These are phyloP conservation scores for Amniculicola lignicola DNA, from an alignment of 495 filamentous ascomycete genomes.

Conservation along the genomic window DNA sequence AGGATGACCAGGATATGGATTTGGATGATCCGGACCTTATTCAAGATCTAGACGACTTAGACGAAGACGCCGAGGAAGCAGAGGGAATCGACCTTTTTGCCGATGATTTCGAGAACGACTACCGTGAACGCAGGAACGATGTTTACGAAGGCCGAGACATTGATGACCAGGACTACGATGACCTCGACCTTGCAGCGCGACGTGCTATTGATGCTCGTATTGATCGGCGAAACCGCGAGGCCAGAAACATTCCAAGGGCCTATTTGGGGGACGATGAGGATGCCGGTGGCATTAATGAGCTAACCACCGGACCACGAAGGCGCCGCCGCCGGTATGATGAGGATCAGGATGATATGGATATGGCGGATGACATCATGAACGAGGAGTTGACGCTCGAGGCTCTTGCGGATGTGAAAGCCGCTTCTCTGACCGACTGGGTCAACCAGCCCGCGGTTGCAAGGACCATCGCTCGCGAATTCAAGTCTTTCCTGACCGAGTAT, in stretches of 20 bases:
- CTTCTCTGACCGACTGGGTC: slow-evolving; percentile 89
- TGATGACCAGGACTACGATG: slow-evolving; percentile 78
- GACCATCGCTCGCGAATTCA: slow-evolving; percentile 94
- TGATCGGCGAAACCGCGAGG: slow-evolving; percentile 78
- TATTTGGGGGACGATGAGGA: slow-evolving; percentile 90
- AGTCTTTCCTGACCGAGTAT: slow-evolving; percentile 93
- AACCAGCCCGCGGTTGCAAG: slow-evolving; percentile 84
- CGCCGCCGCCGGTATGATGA: slow-evolving; percentile 88
- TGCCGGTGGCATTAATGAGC: slow-evolving; percentile 68
- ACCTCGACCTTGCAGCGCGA: slow-evolving; percentile 64
- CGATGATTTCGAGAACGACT: slow-evolving; percentile 85
- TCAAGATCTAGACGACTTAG: slow-evolving; percentile 85
- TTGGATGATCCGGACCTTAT: slow-evolving; percentile 68
- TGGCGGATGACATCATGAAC: slow-evolving; percentile 89
- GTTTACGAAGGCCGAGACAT: slow-evolving; percentile 70
- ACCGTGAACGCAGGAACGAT: slow-evolving; percentile 57
- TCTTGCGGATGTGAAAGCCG: slow-evolving; percentile 87
- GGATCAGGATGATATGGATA: slow-evolving; percentile 81
- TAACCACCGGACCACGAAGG: slow-evolving; percentile 75
- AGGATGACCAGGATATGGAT: slow-evolving; percentile 70
- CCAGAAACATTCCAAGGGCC: slow-evolving; percentile 70
- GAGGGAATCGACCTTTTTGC: slow-evolving; percentile 90
- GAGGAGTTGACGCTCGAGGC: slow-evolving; percentile 91
- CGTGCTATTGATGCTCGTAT: slow-evolving; percentile 80
- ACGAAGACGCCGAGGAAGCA: slow-evolving; percentile 95